A percentile compares a stretch with the other conserved stretches of the same genome.
Conservation (phyloP, 768 basidiomycete species). For the Auricularia auricula-judae region DNA sequence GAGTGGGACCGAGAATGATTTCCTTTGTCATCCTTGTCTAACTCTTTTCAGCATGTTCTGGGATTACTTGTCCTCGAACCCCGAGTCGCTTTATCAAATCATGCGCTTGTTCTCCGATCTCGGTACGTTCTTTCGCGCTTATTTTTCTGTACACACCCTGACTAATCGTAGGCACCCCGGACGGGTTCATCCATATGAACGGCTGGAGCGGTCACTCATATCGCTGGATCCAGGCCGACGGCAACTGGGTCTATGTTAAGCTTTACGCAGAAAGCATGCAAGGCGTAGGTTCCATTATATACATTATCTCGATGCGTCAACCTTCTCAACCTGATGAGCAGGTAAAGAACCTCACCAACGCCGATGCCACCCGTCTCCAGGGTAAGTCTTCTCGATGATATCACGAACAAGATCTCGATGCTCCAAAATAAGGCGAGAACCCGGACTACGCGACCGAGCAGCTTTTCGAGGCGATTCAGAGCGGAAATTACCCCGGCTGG, state of each 20-base stretch:
- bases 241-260: slow-evolving; percentile 45
- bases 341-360: slow-evolving; percentile 28
- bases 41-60: slow-evolving; percentile 21
- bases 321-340: slow-evolving; percentile 24
- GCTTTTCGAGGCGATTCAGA: slow-evolving; percentile 43
- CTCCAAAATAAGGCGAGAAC: slow-evolving; percentile 17
- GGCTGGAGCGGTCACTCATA: slow-evolving; percentile 43
- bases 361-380: slow-evolving; percentile 23
- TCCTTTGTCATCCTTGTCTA: background rate
- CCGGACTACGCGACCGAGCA: slow-evolving; percentile 47
- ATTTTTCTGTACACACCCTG: slow-evolving; percentile 16
- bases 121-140: slow-evolving; percentile 40
- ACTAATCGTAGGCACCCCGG: background rate
- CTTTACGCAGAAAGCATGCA: slow-evolving; percentile 21
- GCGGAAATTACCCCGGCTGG: slow-evolving; percentile 42
- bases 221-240: slow-evolving; percentile 35
- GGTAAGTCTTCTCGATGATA: slow-evolving; percentile 16
- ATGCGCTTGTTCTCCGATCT: slow-evolving; percentile 45
- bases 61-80: slow-evolving; percentile 39
- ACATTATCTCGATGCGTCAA: background rate
- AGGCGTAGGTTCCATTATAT: slow-evolving; percentile 9
- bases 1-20: background rate
- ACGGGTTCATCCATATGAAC: slow-evolving; percentile 29
- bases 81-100: slow-evolving; percentile 34
- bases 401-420: background rate